Conservation (phyloP, 2,329 filamentous ascomycete species). For the Fusarium denticulatum region DNA sequence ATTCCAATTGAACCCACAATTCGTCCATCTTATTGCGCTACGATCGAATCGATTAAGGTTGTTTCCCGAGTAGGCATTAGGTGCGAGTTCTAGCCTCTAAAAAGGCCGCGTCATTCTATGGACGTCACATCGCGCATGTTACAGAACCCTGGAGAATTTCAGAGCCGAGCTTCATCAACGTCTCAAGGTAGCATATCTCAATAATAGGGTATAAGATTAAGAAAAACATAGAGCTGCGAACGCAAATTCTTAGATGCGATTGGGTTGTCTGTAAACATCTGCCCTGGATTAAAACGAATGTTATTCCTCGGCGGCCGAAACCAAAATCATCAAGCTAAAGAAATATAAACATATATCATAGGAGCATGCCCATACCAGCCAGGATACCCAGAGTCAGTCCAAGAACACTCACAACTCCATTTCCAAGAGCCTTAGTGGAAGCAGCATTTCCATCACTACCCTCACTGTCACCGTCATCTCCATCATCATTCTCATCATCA, state of each 20-base stretch:
- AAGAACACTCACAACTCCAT: not conserved
- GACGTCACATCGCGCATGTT: not conserved
- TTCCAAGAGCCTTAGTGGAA: not conserved
- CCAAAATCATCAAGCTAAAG: not conserved
- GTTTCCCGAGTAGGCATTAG: not conserved
- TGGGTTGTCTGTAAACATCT: not conserved
- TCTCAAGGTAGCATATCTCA: not conserved
- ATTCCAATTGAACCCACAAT: too few species aligned
- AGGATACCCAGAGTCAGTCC: not conserved
- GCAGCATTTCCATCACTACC: not conserved
- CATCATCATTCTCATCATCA: not conserved
- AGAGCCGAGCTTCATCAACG: not conserved
- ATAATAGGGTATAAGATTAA: not conserved
- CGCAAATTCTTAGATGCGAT: not conserved
- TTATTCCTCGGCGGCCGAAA: not conserved
- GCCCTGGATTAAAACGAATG: not conserved
- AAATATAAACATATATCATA: not conserved
- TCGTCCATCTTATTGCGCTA: not conserved
- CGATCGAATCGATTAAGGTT: not conserved
- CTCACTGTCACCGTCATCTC: not conserved
- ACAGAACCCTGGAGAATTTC: not conserved
- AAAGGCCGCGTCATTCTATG: not conserved
- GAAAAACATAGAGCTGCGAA: not conserved
- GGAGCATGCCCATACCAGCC: constrained; percentile 2
- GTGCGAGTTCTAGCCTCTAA: not conserved